phyloP scores from a whole-genome alignment of 441 rosid species.

The Jatropha podagrica region DNA sequence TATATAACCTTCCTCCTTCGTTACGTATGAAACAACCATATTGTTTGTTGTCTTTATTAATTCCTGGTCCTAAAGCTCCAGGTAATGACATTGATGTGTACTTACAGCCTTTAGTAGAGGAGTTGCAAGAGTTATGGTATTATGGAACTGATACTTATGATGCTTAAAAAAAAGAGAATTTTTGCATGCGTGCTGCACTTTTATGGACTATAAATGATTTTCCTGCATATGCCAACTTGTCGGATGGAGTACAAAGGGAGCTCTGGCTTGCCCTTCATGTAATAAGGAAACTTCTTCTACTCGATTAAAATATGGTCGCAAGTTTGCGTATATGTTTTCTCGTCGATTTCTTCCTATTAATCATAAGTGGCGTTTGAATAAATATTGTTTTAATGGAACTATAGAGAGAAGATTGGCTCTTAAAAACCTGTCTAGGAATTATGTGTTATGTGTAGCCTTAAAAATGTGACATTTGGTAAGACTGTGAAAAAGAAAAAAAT shows the following conservation, averaged over 20 bases:
- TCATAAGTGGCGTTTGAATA: no score
- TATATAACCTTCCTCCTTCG: slow-evolving; percentile 25
- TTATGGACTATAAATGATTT: slow-evolving; percentile 24
- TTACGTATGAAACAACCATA: slow-evolving; percentile 15
- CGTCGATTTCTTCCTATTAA: neutral
- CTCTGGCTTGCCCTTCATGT: neutral
- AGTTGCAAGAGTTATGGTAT: slow-evolving; percentile 24
- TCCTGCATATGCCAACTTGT: slow-evolving; percentile 12
- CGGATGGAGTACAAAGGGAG: slow-evolving; percentile 26
- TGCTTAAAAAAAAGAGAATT: slow-evolving; percentile 6
- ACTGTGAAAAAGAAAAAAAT: no score
- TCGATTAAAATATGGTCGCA: neutral
- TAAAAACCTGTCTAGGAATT: no score
- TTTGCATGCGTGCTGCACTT: neutral
- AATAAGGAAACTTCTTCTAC: neutral
- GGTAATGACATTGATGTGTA: slow-evolving; percentile 22
- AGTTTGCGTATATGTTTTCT: neutral
- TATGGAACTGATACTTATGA: no score
- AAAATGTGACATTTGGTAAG: no score
- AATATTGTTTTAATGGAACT: no score
- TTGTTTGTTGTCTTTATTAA: neutral
- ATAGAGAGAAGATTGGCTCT: no score
- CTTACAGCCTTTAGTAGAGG: slow-evolving; percentile 20
- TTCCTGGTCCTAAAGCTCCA: slow-evolving; percentile 1
- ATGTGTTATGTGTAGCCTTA: no score